Conservation (phyloP, 2,329 filamentous ascomycete species). For the Colletotrichum sp. region DNA sequence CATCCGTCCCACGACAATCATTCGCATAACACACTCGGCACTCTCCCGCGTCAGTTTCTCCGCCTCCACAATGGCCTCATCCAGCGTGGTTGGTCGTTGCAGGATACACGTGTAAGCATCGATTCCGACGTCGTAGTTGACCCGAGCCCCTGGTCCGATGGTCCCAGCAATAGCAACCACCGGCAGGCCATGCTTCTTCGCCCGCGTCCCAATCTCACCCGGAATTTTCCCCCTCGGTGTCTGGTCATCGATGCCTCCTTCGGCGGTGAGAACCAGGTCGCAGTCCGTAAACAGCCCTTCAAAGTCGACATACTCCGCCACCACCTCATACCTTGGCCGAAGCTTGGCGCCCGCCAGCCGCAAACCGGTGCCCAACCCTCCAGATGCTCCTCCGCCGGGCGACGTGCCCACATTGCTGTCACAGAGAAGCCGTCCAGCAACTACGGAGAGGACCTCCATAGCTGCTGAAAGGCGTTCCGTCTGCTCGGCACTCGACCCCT, state of each 20-base stretch:
- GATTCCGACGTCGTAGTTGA: constrained; percentile 38
- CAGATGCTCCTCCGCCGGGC: constrained; percentile 56
- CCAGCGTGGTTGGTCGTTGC: constrained; percentile 33
- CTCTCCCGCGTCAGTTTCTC: constrained; percentile 35
- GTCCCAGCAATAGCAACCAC: constrained; percentile 46
- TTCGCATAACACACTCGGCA: constrained; percentile 37
- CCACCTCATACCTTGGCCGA: constrained; percentile 51
- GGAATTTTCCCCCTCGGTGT: constrained; percentile 58
- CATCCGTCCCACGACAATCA: constrained; percentile 34
- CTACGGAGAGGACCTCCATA: constrained; percentile 45
- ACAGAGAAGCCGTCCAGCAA: constrained; percentile 36
- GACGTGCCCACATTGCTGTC: constrained; percentile 36
- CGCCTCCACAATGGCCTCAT: constrained; percentile 33
- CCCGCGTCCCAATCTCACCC: constrained; percentile 53
- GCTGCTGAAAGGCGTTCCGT: constrained; percentile 45
- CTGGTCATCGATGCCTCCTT: constrained; percentile 57
- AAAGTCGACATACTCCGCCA: constrained; percentile 55
- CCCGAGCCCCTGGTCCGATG: constrained; percentile 35
- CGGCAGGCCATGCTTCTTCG: constrained; percentile 47
- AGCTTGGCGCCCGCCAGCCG: constrained; percentile 50
- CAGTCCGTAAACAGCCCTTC: constrained; percentile 49
- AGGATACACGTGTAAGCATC: constrained; percentile 38
- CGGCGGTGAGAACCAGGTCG: constrained; percentile 57
- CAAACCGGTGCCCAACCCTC: constrained; percentile 56
- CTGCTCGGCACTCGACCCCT: constrained; percentile 49